Evolutionary conservation across 345 rosid species (phyloP).

Genomic region (Lumnitzera racemosa): DNA sequence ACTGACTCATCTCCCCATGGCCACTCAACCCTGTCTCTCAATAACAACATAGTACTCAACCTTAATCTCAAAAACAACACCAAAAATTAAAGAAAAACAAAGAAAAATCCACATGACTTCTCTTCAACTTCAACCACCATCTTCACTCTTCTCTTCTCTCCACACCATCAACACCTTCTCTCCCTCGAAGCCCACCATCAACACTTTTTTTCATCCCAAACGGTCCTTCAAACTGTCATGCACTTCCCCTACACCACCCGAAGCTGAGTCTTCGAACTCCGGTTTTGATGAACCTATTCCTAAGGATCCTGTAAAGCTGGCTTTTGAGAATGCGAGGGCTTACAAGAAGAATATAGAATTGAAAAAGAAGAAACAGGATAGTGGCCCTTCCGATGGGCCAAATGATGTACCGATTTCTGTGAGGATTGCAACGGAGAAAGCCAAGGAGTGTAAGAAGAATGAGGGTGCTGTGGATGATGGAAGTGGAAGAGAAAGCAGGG

Average conservation of each 20-base stretch:
- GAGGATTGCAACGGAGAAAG: slow-evolving; percentile 38
- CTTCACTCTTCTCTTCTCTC: slow-evolving; percentile 35
- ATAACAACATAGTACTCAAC: no score
- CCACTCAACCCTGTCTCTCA: no score
- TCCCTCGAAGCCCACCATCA: slow-evolving; percentile 3
- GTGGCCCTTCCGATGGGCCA: background rate
- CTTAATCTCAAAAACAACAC: no score
- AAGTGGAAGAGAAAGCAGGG: no score
- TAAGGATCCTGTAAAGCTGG: slow-evolving; percentile 57
- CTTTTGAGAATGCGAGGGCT: slow-evolving; percentile 57
- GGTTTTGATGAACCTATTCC: slow-evolving; percentile 19
- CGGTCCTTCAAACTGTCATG: no score
- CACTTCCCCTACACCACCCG: slow-evolving; percentile 11
- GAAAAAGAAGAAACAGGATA: background rate
- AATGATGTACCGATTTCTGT: slow-evolving; percentile 24
- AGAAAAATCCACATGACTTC: no score
- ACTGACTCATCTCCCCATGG: no score
- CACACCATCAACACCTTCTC: slow-evolving; percentile 19
- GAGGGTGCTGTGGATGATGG: slow-evolving; percentile 14
- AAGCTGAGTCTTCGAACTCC: slow-evolving; percentile 10
- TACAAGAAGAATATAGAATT: slow-evolving; percentile 23
- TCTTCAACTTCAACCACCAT: background rate
- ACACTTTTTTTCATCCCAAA: no score
- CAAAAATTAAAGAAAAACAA: no score
- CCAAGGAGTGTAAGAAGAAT: slow-evolving; percentile 28